Evolutionary conservation across 139 green algal species (phyloP).

Genomic region (Chlorella ohadii): DNA sequence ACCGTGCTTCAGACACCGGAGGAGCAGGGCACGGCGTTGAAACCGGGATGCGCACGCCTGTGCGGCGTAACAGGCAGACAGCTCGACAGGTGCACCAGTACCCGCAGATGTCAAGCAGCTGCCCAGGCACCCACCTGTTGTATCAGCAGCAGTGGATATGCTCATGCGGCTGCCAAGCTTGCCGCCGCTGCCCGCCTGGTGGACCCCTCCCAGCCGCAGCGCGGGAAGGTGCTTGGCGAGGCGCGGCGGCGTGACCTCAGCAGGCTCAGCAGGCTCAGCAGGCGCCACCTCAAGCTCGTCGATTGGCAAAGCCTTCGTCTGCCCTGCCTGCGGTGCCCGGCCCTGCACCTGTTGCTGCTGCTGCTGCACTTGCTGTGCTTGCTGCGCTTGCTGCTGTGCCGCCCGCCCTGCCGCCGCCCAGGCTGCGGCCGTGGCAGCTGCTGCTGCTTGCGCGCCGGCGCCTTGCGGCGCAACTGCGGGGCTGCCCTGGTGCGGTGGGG

Average conservation of each 20-base stretch:
- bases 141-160: slow-evolving; percentile 9
- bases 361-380: neutral
- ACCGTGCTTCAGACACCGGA: neutral
- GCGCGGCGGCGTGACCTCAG: neutral
- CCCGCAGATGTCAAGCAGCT: no score
- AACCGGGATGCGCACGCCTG: no score
- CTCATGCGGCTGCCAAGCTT: neutral
- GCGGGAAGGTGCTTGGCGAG: no score
- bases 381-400: neutral
- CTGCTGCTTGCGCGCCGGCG: neutral
- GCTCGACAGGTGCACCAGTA: no score
- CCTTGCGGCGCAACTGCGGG: neutral
- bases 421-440: neutral
- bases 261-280: neutral
- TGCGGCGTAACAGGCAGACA: no score
- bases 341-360: no score
- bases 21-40: no score
- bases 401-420: neutral
- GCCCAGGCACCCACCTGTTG: neutral
- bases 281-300: no score
- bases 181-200: neutral
- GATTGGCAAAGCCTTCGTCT: neutral
- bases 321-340: no score
- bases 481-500: slow-evolving; percentile 15
- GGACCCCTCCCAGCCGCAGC: neutral